Evolutionary conservation across 371 early-diverging fungal species (phyloP).

Genomic region (Rhizopus delemar): DNA sequence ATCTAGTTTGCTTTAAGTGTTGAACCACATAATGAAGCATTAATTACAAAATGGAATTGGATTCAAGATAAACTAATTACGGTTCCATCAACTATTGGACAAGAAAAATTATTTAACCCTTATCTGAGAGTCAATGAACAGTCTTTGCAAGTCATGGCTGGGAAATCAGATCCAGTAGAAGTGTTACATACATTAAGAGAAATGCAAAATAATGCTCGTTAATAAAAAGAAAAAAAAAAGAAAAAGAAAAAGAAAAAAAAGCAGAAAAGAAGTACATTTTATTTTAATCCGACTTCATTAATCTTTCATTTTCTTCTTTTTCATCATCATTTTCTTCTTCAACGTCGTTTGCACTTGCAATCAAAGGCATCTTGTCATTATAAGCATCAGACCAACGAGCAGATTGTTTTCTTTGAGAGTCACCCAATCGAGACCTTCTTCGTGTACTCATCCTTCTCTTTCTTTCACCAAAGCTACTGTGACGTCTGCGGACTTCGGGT

Average conservation of each 20-base stretch:
- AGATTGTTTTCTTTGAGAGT: slow-evolving; percentile 7
- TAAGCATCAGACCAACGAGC: slow-evolving; percentile 15
- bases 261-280: background rate
- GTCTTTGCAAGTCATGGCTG: slow-evolving; percentile 62
- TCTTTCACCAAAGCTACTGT: background rate
- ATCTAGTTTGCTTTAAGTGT: slow-evolving; percentile 49
- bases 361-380: background rate
- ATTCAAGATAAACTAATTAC: slow-evolving; percentile 56
- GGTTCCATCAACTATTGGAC: slow-evolving; percentile 86
- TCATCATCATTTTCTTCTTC: slow-evolving; percentile 1
- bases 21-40: slow-evolving; percentile 51
- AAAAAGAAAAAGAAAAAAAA: slow-evolving; percentile 7
- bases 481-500: too few species aligned
- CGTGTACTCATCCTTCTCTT: background rate
- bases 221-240: slow-evolving; percentile 6
- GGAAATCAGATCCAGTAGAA: slow-evolving; percentile 70
- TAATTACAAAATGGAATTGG: slow-evolving; percentile 63
- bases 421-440: background rate
- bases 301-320: slow-evolving; percentile 2
- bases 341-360: background rate
- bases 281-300: slow-evolving; percentile 2
- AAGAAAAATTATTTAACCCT: slow-evolving; percentile 84
- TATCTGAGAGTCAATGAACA: slow-evolving; percentile 84
- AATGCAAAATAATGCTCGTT: slow-evolving; percentile 64
- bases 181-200: slow-evolving; percentile 77